Evolutionary conservation across 208 protist species (phyloP).

Genomic region (Leishmania guyanensis): DNA sequence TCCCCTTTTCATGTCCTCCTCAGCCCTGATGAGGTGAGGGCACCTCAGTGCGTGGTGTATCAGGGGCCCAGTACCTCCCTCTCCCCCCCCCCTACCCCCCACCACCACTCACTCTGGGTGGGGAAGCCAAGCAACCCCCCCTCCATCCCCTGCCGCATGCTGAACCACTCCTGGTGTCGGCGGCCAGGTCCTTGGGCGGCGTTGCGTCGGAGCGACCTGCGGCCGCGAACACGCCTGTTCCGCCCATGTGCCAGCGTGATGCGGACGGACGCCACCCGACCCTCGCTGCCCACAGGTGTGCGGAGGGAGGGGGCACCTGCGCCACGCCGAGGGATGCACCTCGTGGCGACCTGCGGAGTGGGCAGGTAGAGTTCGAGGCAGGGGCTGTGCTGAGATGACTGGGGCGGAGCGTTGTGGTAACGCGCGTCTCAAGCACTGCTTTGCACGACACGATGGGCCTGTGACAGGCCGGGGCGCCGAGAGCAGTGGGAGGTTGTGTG

Average conservation of each 20-base stretch:
- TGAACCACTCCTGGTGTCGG: neutral
- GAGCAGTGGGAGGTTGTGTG: neutral
- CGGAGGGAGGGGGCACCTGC: neutral
- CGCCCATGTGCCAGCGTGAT: neutral
- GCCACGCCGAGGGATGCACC: neutral
- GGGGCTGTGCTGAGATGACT: neutral
- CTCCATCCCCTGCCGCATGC: neutral
- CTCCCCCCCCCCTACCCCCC: too few species aligned
- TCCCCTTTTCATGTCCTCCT: neutral
- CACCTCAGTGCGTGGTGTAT: neutral
- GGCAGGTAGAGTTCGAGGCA: neutral
- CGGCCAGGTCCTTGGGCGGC: neutral
- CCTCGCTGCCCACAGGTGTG: neutral
- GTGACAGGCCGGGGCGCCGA: neutral
- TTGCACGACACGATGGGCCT: neutral
- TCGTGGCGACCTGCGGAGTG: neutral
- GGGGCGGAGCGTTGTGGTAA: neutral
- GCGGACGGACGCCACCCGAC: neutral
- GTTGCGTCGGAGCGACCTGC: neutral
- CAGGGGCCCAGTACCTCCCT: neutral
- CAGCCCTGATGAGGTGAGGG: neutral
- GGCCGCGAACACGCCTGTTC: neutral
- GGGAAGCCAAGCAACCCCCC: neutral
- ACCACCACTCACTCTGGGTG: neutral
- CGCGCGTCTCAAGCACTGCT: neutral